Base-by-base conservation (phyloP, 164 flowering plant species). In the Aristolochia californica region DNA sequence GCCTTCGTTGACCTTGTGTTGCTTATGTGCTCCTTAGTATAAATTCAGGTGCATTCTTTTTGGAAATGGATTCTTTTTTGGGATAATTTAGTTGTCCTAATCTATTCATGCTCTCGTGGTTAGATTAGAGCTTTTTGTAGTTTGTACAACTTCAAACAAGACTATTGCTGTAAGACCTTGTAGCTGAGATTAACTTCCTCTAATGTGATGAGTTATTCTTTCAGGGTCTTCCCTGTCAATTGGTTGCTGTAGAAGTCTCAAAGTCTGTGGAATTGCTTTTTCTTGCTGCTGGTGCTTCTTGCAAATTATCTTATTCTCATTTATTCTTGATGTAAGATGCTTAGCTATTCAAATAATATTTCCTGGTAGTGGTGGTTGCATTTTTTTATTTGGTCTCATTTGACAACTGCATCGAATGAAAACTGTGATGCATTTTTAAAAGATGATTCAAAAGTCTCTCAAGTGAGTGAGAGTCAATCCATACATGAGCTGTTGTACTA, bases 191-290 rank as follows among this genome's bases (percentile, higher is more conserved):
- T n/a, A n/a, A 43, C 27, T 34, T 38, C 60, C 22, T 40, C 20
- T 38, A 17, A 53, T 38, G 22, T 1, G 43, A 15, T 44, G 53
- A 45, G 48, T 34, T 62, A 28, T 47, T 56, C 27, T 17, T 61
- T 13, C 71, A 91, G 98, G 95, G 97, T 59, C 70, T 91, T 61
- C 83, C 72, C 55, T 85, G 88, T 27, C 86, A 81, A 56, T 68
- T 65, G 59, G 70, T 81, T 66, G 96, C 95, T 20, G 44, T 82
- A 38, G 57, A 82, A 61, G 86, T 93, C 20, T 67, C 89, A 73
- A 80, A 87, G 64, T 80, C 80, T 15, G 73, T 81, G 48, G 89
- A 87, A 66, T 70, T 80, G 49, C 83, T 78, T 62, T 83, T 83
- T 70, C 27, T 55, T 54, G 56, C 45, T 24, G n/a, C 56, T 58